These are phyloP conservation scores for Cyclotella baltica DNA, from an alignment of 108 stramenopile genomes.

Conservation along the genomic window DNA sequence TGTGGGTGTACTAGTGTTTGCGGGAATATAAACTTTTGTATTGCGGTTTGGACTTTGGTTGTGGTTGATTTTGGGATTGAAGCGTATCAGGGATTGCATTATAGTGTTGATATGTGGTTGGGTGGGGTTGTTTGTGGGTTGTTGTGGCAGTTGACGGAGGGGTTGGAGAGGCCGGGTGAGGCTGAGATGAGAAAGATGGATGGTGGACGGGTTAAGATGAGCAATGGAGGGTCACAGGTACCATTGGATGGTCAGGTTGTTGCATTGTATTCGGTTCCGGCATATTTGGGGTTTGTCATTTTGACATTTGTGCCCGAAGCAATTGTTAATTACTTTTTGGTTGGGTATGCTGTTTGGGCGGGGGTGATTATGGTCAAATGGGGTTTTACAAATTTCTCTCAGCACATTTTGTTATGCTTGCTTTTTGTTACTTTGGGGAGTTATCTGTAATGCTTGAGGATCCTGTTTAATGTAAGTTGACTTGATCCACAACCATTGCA, in stretches of 20 bases:
- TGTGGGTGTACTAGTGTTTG: slow-evolving; percentile 67
- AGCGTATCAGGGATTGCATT: slow-evolving; percentile 87
- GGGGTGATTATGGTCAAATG: slow-evolving; percentile 45
- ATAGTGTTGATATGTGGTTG: slow-evolving; percentile 88
- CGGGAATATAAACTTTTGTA: slow-evolving; percentile 58
- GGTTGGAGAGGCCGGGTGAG: slow-evolving; percentile 49
- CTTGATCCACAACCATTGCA: no score
- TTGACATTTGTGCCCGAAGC: slow-evolving; percentile 64
- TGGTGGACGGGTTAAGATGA: slow-evolving; percentile 4
- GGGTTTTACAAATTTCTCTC: slow-evolving; percentile 77
- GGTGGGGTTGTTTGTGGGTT: slow-evolving; percentile 74
- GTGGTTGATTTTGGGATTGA: slow-evolving; percentile 81
- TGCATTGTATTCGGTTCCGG: slow-evolving; percentile 63
- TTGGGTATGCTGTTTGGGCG: slow-evolving; percentile 57
- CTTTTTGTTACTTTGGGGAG: slow-evolving; percentile 65
- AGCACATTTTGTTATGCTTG: slow-evolving; percentile 68
- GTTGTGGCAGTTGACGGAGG: slow-evolving; percentile 62
- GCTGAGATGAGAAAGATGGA: slow-evolving; percentile 17
- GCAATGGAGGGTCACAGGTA: neutral
- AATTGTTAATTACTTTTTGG: slow-evolving; percentile 60
- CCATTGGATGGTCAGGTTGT: slow-evolving; percentile 38
- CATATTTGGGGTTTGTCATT: slow-evolving; percentile 55
- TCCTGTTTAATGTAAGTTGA: no score
- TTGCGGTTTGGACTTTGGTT: slow-evolving; percentile 72
- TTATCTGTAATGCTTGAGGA: slow-evolving; percentile 54